phyloP scores from a whole-genome alignment of 2,329 filamentous ascomycete species.

The Pseudogymnoascus sp. region DNA sequence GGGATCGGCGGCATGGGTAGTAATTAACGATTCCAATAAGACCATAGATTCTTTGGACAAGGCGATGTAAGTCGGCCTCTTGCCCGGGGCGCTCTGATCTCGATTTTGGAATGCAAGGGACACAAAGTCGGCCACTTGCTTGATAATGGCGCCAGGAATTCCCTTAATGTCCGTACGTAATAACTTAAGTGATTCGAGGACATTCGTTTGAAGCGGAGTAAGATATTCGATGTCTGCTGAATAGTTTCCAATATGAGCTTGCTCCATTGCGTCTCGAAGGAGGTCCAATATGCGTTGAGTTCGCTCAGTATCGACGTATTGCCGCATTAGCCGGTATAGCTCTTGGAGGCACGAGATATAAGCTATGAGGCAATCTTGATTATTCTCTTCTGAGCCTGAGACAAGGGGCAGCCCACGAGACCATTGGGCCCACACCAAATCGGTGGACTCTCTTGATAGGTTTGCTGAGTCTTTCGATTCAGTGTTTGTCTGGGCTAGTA shows the following conservation, averaged over 20 bases:
- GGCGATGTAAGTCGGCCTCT: slow-evolving; percentile 72
- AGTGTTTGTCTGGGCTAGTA: slow-evolving; percentile 43
- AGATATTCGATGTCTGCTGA: slow-evolving; percentile 65
- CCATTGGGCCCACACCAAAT: slow-evolving; percentile 64
- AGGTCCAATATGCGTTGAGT: slow-evolving; percentile 64
- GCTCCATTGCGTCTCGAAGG: slow-evolving; percentile 62
- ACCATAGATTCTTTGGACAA: slow-evolving; percentile 77
- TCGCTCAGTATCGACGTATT: slow-evolving; percentile 52
- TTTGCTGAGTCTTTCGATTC: slow-evolving; percentile 28
- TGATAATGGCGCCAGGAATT: slow-evolving; percentile 61
- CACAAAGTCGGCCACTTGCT: slow-evolving; percentile 62
- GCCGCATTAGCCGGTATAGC: slow-evolving; percentile 67
- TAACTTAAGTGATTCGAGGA: slow-evolving; percentile 60
- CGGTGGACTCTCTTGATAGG: slow-evolving; percentile 41
- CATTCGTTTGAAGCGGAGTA: slow-evolving; percentile 63
- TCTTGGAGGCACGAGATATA: slow-evolving; percentile 71
- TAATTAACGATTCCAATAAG: slow-evolving; percentile 55
- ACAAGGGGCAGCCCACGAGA: slow-evolving; percentile 53
- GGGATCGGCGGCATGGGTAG: slow-evolving; percentile 51
- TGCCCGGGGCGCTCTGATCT: slow-evolving; percentile 29
- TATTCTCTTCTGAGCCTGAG: slow-evolving; percentile 41
- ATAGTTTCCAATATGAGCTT: slow-evolving; percentile 61
- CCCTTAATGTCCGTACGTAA: slow-evolving; percentile 59
- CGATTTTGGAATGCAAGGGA: slow-evolving; percentile 55
- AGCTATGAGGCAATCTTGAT: slow-evolving; percentile 77